A percentile compares a stretch with the other conserved stretches of the same genome.
These are phyloP conservation scores for Acacia crassicarpa DNA, from an alignment of 306 rosid genomes.

Conservation along the genomic window DNA sequence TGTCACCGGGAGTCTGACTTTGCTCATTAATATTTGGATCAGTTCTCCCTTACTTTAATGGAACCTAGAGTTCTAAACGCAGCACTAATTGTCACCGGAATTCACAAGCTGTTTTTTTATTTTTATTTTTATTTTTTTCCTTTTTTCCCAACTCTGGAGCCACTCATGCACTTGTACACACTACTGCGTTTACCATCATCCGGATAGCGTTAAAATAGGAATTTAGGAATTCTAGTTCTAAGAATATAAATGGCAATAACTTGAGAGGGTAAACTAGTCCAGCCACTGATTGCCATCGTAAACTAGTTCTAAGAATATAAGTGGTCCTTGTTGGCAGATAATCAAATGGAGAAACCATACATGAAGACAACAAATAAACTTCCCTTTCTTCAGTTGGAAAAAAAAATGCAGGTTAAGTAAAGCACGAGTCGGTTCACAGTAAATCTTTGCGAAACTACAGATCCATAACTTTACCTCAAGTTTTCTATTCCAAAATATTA, in stretches of 20 bases:
- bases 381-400: constrained; percentile 55
- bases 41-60: not conserved
- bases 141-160: too few species aligned
- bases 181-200: not conserved
- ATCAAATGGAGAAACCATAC: constrained; percentile 41
- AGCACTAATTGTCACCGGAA: too few species aligned
- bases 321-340: constrained; percentile 36
- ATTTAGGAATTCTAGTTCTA: not conserved
- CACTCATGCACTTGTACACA: too few species aligned
- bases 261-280: not conserved
- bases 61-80: not conserved
- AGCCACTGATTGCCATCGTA: not conserved
- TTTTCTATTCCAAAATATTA: constrained; percentile 54
- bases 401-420: constrained; percentile 63
- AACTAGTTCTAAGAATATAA: constrained; percentile 6
- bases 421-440: constrained; percentile 48
- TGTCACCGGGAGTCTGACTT: too few species aligned
- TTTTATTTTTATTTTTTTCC: too few species aligned
- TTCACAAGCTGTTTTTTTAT: too few species aligned
- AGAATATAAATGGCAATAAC: not conserved
- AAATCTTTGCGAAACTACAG: constrained; percentile 45
- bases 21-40: too few species aligned
- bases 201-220: not conserved
- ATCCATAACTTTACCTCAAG: constrained; percentile 43
- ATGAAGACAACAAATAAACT: constrained; percentile 26